These are phyloP conservation scores for Starmerella vitae DNA, from an alignment of 805 yeast species.

Conservation along the genomic window DNA sequence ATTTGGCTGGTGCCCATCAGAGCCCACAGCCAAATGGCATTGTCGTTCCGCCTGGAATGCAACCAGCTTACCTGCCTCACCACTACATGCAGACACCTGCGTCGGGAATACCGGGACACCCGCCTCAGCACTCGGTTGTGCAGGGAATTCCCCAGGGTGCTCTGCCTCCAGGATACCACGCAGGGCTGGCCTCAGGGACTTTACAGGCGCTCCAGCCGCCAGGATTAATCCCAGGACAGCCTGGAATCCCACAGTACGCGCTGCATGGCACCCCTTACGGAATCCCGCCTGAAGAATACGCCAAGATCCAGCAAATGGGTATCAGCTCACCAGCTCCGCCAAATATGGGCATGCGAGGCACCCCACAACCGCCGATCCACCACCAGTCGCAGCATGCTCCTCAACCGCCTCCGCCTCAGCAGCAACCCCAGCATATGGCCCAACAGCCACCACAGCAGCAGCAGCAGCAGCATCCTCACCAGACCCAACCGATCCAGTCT, in stretches of 20 bases:
- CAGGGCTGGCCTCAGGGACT: neutral
- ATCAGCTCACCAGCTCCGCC: neutral
- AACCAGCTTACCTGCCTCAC: constrained; percentile 2
- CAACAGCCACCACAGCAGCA: neutral
- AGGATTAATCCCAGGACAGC: neutral
- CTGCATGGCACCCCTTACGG: neutral
- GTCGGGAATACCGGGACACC: neutral
- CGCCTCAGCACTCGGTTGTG: constrained; percentile 4
- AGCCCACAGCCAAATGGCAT: constrained; percentile 1
- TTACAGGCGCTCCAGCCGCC: neutral
- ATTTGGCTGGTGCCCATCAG: neutral
- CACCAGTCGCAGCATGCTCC: constrained; percentile 1
- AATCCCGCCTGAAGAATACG: neutral
- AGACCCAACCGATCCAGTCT: no score
- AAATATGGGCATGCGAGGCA: neutral
- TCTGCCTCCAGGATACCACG: neutral
- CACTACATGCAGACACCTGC: constrained; percentile 3
- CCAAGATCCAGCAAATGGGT: neutral
- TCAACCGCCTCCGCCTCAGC: constrained; percentile 2
- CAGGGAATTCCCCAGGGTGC: constrained; percentile 1
- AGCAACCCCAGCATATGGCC: neutral
- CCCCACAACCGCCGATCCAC: neutral
- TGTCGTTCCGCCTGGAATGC: constrained; percentile 1
- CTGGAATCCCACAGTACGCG: neutral
- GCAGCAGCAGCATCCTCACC: no score